Evolutionary conservation across 352 stramenopile genomes (phyloP), one percentile per base, ranked within the genome.

Genomic region (Globisporangium abappressorium): DNA sequence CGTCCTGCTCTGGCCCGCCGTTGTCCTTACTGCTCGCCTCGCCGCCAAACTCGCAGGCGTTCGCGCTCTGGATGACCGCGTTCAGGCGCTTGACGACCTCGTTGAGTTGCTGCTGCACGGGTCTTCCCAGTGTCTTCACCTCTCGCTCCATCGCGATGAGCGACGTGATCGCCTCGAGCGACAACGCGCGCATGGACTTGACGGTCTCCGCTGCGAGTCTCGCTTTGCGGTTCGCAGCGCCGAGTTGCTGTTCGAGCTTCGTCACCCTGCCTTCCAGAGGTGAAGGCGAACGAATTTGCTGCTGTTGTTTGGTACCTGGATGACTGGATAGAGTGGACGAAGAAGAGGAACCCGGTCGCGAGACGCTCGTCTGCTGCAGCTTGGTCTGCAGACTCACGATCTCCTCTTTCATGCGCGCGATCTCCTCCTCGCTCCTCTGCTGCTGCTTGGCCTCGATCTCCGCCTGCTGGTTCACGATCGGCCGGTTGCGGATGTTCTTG

Each of bases 401-500:
- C 62, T 95, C 86, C 53, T 89, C 72, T 58, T 82, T 88, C 88
- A 94, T 94, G 20, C 84, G 85, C 24, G 72, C 66, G 28, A 95
- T 86, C 53, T 87, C 76, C 33, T 81, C 70, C 6, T 92, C 80
- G 14, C 72, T 80, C 8, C 47, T 28, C 76, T 78, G 38, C 41
- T 81, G 70, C 41, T 81, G 70, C 53, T 91, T 85, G 2, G 79
- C 76, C 30, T 89, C 80, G 30, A 77, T 66, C n/a, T 79, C 74
- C 0, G 70, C 70, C 28, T 89, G 79, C 26, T 91, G 78, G 74
- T 99, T 99, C 53, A 99, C 97, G 64, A 98, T 97, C 3, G 98
- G 96, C 62, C 97, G 97, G 76, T 99, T 99, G 71, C 99, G 98
- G 72, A 99, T 99, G 70, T 99, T 99, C 81, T 99, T 99, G 46